Evolutionary conservation across 2,329 filamentous ascomycete species (phyloP).

Genomic region (Cladobotryum protrusum): DNA sequence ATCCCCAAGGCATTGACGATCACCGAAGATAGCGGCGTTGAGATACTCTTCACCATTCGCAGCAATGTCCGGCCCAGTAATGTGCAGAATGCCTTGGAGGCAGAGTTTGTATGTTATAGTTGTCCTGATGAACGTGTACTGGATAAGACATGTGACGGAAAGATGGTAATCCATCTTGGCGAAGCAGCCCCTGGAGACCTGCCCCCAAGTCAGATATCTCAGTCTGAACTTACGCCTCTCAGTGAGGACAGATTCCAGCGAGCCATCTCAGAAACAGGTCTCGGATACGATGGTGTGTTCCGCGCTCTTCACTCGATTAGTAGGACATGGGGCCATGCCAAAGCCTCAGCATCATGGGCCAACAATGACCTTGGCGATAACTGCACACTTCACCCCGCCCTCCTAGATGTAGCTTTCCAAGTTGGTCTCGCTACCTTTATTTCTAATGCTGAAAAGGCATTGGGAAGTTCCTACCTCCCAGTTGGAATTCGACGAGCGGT

Average conservation of each 20-base stretch:
- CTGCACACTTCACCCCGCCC: not conserved
- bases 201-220: conserved; percentile 1
- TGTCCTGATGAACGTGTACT: not conserved
- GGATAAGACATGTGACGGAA: not conserved
- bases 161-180: not conserved
- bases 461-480: not conserved
- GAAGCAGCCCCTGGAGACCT: conserved; percentile 9
- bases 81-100: not conserved
- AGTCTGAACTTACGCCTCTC: not conserved
- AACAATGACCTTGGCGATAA: not conserved
- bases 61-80: not conserved
- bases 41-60: not conserved
- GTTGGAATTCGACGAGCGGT: not conserved
- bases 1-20: conserved; percentile 7
- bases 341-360: not conserved
- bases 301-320: not conserved
- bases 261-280: not conserved
- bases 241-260: not conserved
- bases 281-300: not conserved
- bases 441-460: not conserved
- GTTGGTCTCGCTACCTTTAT: not conserved
- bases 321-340: not conserved
- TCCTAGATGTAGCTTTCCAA: conserved; percentile 1
- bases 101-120: not conserved
- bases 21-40: not conserved